Evolutionary conservation across 2,329 filamentous ascomycete species (phyloP), one percentile per base, ranked within the genome.

Genomic region (Phaeosphaeria sp.): DNA sequence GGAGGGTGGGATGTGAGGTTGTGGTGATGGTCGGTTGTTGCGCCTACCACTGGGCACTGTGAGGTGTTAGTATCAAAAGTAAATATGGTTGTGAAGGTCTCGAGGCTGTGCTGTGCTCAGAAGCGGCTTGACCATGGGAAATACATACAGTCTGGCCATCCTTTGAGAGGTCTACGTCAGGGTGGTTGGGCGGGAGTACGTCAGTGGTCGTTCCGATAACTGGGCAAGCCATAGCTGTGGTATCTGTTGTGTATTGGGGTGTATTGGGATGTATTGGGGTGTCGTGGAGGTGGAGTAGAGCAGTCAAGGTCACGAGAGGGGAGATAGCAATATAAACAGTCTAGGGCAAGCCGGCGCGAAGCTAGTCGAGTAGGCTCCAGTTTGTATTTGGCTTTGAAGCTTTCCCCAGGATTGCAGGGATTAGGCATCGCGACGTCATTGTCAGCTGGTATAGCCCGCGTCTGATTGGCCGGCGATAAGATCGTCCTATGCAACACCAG

Each of bases 21-120:
- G 66, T 78, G 76, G 71, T 81, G 80, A 69, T 81, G 79, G 55
- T 75, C 74, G 51, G 79, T 79, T 43, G 74, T 80, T 45, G 80
- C 80, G 62, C 80, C 80, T 54, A 80, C 79, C 6, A 81, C 69
- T 0, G 79, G 79, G 72, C 79, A 81, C 63, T 77, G 70, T 3
- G 30, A 13, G 15, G 11, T 36, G 30, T 36, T 36, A 36, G 30
- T 36, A 36, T 36, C 11, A 13, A 3, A n/a, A n/a, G n/a, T 6
- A 13, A 36, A 3, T 6, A 13, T 36, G 30, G 3, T 7, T 7
- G 11, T 36, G 25, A 30, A 36, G 44, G 9, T 1, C 39, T 44
- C 20, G 2, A 11, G 6, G 9, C 39, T 2, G 9, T 30, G 25
- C 30, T 36, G 11, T n/a, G n/a, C n/a, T n/a, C n/a, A 13, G 30